These are phyloP conservation scores for Oryza australiensis DNA, from an alignment of 176 grass and related monocot species.

Conservation along the genomic window DNA sequence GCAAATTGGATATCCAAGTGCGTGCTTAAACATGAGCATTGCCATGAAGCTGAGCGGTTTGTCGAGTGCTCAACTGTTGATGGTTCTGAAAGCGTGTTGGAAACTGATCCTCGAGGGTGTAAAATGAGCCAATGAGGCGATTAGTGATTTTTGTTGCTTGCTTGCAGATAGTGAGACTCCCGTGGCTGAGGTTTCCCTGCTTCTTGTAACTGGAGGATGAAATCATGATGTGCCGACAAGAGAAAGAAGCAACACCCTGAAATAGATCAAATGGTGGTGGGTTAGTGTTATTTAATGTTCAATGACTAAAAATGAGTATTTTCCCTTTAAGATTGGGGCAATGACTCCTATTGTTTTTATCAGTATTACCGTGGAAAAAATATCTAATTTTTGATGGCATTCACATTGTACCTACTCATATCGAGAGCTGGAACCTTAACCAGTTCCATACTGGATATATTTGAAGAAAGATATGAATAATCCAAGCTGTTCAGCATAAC, in stretches of 20 bases:
- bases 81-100: not conserved
- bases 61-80: not conserved
- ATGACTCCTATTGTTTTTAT: not conserved
- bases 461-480: not conserved
- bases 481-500: not conserved
- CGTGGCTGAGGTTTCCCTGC: constrained; percentile 84
- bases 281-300: constrained; percentile 33
- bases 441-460: not conserved
- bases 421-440: not conserved
- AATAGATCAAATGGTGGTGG: constrained; percentile 90
- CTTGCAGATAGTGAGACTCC: constrained; percentile 57
- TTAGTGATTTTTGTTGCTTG: not conserved
- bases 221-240: constrained; percentile 65
- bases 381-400: not conserved
- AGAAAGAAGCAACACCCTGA: constrained; percentile 89
- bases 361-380: not conserved
- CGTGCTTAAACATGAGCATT: not conserved
- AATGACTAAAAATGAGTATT: not conserved
- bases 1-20: not conserved
- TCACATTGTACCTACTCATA: not conserved
- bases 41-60: not conserved
- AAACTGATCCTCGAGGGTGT: not conserved
- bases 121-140: too few relatives aligned
- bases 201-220: constrained; percentile 77
- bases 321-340: not conserved